Percentiles rank a stretch among this genome's conserved stretches.
Conservation (phyloP, 177 flowering plant genomes). For the Viscum album region DNA sequence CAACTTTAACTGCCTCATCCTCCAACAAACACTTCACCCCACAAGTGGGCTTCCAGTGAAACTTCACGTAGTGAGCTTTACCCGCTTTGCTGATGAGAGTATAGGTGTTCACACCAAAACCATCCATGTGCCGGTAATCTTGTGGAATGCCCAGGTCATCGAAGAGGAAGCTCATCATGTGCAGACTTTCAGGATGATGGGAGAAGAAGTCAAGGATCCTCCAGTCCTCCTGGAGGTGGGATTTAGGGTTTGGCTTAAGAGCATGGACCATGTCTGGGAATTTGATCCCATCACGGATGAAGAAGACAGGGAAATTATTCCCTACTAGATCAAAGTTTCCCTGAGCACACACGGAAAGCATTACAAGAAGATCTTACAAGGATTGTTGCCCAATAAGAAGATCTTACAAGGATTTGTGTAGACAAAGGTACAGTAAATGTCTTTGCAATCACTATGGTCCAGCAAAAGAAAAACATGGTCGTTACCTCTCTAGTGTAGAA, state of each 20-base stretch:
- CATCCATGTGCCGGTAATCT: conserved; percentile 92
- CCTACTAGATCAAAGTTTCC: conserved; percentile 87
- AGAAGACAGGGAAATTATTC: conserved; percentile 91
- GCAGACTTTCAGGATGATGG: conserved; percentile 84
- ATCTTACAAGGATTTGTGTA: no score
- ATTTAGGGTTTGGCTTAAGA: conserved; percentile 84
- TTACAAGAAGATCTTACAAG: no score
- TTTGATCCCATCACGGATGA: conserved; percentile 84
- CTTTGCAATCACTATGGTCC: no score
- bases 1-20: conserved; percentile 76
- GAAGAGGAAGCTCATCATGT: conserved; percentile 72
- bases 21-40: conserved; percentile 79
- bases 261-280: conserved; percentile 92
- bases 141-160: conserved; percentile 86
- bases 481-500: conserved; percentile 92
- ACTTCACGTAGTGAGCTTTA: conserved; percentile 70
- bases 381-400: no score
- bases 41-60: conserved; percentile 95
- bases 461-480: no score
- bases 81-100: conserved; percentile 73
- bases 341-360: conserved; percentile 17
- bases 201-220: conserved; percentile 86
- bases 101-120: conserved; percentile 79
- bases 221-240: conserved; percentile 94
- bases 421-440: no score